Percentiles rank a stretch among this genome's conserved stretches.
Evolutionary conservation across 2,329 filamentous ascomycete species (phyloP).

Genomic region (Chaetomiaceae sp.): DNA sequence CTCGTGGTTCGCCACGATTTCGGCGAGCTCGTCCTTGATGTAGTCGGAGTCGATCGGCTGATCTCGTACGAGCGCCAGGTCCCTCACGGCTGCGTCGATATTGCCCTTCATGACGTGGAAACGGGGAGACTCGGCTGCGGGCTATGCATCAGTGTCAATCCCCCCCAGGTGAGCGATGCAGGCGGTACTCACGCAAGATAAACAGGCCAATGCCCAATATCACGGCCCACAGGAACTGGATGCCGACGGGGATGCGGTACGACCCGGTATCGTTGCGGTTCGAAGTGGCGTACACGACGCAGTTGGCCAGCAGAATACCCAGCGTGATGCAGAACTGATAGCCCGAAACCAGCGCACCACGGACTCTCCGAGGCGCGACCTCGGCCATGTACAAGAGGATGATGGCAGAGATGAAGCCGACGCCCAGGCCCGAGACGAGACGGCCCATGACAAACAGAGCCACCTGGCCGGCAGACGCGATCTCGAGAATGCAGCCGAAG

Average conservation of each 20-base stretch:
- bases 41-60: slow-evolving; percentile 61
- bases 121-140: slow-evolving; percentile 63
- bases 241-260: slow-evolving; percentile 66
- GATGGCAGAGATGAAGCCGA: slow-evolving; percentile 64
- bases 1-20: slow-evolving; percentile 70
- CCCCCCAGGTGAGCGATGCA: background rate
- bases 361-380: slow-evolving; percentile 56
- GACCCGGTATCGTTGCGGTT: slow-evolving; percentile 54
- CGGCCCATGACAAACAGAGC: slow-evolving; percentile 59
- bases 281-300: slow-evolving; percentile 64
- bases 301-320: slow-evolving; percentile 64
- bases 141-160: background rate
- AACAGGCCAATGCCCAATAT: slow-evolving; percentile 37
- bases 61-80: slow-evolving; percentile 59
- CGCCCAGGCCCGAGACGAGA: slow-evolving; percentile 60
- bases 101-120: slow-evolving; percentile 66
- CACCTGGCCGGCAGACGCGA: slow-evolving; percentile 46
- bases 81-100: slow-evolving; percentile 54
- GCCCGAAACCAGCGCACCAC: slow-evolving; percentile 67
- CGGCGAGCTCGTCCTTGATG: slow-evolving; percentile 65
- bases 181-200: slow-evolving; percentile 31
- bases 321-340: slow-evolving; percentile 77
- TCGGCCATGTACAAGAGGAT: slow-evolving; percentile 70
- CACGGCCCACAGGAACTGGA: slow-evolving; percentile 57
- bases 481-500: slow-evolving; percentile 56